Evolutionary conservation across 495 filamentous ascomycete species (phyloP), one percentile per base, ranked within the genome.

Genomic region (Aspergillus affinis): DNA sequence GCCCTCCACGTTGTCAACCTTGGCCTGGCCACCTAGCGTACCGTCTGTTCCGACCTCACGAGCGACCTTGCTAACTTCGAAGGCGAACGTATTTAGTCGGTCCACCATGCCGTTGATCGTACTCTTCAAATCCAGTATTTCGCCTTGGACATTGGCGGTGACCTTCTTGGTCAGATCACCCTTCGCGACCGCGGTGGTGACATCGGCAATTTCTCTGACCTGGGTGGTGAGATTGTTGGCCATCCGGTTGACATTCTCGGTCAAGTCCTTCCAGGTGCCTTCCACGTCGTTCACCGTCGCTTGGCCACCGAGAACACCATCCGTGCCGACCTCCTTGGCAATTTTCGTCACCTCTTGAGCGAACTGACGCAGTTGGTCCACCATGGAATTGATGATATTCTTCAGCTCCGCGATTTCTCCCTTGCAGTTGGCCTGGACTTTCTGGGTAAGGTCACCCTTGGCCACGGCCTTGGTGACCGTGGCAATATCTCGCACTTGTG

Each of bases 41-140:
- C 94, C 94, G 63, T 99, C 94, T 6, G 94, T 99, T 64, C 94
- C 94, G 79, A 99, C 94, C 75, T 99, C 94, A 62, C 94, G 87
- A 55, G 94, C 94, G 63, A 99, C 94, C 72, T 97, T 97, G 82
- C 92, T 98, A 69, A 99, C 95, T 74, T 99, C 95, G 59, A 94
- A 94, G 20, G 94, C 94, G 64, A 99, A 99, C 2, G 92, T 97
- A 61, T 95, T 91, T 7, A 99, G 84, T 62, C 92, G 87, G 73
- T 99, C 95, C 68, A 99, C 94, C 94, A 99, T 99, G 73, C 91
- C 91, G 69, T 99, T 99, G 75, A 99, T 99, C 1, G 94, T 99
- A 66, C 90, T 90, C 79, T 99, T 99, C 47, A 99, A 79, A 68
- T 90, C 89, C 49, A 96, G 75, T 63, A 99, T 99, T 73, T 99